A percentile compares a stretch with the other conserved stretches of the same genome.
These are phyloP conservation scores for Populus nigra DNA, from an alignment of 345 rosid species.

Conservation along the genomic window DNA sequence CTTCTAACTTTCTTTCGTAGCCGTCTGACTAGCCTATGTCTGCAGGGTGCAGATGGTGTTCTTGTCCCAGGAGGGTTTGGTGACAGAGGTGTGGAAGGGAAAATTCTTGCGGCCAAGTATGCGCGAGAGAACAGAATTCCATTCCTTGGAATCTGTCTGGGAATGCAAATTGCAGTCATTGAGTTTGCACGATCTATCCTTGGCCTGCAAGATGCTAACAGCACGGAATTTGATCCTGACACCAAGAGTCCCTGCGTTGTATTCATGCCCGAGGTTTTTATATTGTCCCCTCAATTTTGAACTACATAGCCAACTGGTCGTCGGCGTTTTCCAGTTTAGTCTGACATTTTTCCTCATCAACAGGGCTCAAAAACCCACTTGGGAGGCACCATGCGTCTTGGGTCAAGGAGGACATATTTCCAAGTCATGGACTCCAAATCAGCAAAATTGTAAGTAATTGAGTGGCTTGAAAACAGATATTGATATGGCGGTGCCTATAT, in stretches of 20 bases:
- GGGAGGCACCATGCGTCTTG: conserved; percentile 99
- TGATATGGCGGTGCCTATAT: neutral
- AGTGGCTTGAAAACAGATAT: neutral
- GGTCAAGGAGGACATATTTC: conserved; percentile 79
- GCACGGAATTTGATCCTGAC: conserved; percentile 76
- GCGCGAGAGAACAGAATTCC: conserved; percentile 90
- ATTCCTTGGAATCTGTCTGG: conserved; percentile 94
- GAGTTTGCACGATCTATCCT: conserved; percentile 88
- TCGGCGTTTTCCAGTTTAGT: neutral
- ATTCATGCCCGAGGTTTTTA: conserved; percentile 90
- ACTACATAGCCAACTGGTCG: neutral
- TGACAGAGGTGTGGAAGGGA: conserved; percentile 92
- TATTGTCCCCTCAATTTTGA: neutral
- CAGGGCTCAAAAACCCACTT: conserved; percentile 97
- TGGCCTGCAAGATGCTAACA: conserved; percentile 76
- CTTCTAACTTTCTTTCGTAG: neutral
- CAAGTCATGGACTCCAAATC: conserved; percentile 67
- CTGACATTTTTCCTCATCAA: conserved; percentile 1
- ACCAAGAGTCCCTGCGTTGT: conserved; percentile 77
- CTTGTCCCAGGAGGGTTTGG: conserved; percentile 99
- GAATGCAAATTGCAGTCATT: conserved; percentile 97
- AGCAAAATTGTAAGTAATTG: conserved; percentile 64
- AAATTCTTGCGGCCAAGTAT: conserved; percentile 90
- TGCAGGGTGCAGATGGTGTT: conserved; percentile 82
- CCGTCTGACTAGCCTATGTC: conserved; percentile 11